Evolutionary conservation across 768 basidiomycete genomes (phyloP).

Genomic region (Udeniomyces megalosporus): DNA sequence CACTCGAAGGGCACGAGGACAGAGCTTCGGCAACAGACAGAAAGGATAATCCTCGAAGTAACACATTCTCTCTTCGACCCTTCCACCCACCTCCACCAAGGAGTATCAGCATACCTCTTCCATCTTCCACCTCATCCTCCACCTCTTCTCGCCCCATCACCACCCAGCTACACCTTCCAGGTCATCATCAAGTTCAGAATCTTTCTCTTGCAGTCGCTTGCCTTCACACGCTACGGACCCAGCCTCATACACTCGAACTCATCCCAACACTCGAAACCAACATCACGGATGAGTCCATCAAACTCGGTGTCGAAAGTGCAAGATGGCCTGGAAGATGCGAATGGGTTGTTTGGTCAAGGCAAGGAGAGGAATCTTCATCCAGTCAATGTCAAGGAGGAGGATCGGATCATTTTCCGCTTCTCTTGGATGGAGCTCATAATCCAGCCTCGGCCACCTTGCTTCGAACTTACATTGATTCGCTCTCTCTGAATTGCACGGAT

Average conservation of each 20-base stretch:
- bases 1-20: not conserved
- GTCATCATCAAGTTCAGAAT: slow-evolving; percentile 73
- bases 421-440: slow-evolving; percentile 93
- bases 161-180: slow-evolving; percentile 45
- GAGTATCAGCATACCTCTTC: slow-evolving; percentile 14
- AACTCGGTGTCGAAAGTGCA: slow-evolving; percentile 42
- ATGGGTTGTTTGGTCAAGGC: slow-evolving; percentile 33
- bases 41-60: no score
- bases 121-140: not conserved
- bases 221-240: slow-evolving; percentile 42
- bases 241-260: slow-evolving; percentile 26
- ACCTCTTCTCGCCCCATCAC: slow-evolving; percentile 3
- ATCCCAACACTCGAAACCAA: slow-evolving; percentile 29
- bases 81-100: slow-evolving; percentile 11
- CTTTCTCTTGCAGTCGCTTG: slow-evolving; percentile 51
- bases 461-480: slow-evolving; percentile 43
- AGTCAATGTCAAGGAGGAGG: not conserved
- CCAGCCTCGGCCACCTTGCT: slow-evolving; percentile 55
- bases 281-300: slow-evolving; percentile 36
- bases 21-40: no score
- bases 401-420: slow-evolving; percentile 30
- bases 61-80: slow-evolving; percentile 5
- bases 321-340: slow-evolving; percentile 74
- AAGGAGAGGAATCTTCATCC: slow-evolving; percentile 1
- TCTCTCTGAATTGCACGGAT: no score